These are phyloP conservation scores for Globisporangium solare DNA, from an alignment of 352 stramenopile genomes.

Conservation along the genomic window DNA sequence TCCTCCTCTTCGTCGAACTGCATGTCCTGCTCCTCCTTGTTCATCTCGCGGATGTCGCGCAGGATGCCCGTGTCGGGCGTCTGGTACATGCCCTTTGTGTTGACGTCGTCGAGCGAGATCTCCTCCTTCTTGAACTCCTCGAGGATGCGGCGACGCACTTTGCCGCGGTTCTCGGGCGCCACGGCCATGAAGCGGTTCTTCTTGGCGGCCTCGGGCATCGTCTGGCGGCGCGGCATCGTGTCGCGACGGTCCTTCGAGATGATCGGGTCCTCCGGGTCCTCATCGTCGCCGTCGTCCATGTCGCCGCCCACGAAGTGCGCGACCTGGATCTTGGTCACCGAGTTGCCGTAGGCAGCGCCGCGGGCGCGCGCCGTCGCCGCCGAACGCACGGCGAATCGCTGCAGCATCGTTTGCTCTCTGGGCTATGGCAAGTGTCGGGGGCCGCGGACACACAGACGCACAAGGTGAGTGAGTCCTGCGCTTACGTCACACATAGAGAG, in stretches of 20 bases:
- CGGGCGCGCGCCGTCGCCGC: conserved; percentile 26
- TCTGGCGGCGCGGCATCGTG: conserved; percentile 56
- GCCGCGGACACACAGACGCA: not conserved
- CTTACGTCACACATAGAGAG: not conserved
- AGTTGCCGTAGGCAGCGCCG: conserved; percentile 7
- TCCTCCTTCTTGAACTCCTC: conserved; percentile 79
- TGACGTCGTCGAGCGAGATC: conserved; percentile 52
- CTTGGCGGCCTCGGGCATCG: conserved; percentile 63
- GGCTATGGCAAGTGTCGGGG: not conserved
- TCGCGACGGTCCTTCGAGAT: conserved; percentile 64
- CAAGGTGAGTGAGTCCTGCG: not conserved
- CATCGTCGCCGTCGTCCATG: conserved; percentile 64
- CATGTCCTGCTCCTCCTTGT: conserved; percentile 70
- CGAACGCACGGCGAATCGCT: conserved; percentile 52
- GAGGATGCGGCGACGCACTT: conserved; percentile 69
- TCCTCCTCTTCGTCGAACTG: conserved; percentile 62
- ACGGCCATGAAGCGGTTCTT: conserved; percentile 77
- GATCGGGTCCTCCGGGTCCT: conserved; percentile 61
- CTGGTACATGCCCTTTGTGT: conserved; percentile 39
- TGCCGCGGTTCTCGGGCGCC: conserved; percentile 67
- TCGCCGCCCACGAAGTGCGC: conserved; percentile 43
- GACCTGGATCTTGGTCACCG: conserved; percentile 27
- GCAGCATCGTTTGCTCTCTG: conserved; percentile 34
- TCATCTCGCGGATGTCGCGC: conserved; percentile 60
- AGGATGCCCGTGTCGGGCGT: conserved; percentile 58